Conservation (phyloP, 2,329 filamentous ascomycete genomes). For the Pseudogymnoascus pannorum region DNA sequence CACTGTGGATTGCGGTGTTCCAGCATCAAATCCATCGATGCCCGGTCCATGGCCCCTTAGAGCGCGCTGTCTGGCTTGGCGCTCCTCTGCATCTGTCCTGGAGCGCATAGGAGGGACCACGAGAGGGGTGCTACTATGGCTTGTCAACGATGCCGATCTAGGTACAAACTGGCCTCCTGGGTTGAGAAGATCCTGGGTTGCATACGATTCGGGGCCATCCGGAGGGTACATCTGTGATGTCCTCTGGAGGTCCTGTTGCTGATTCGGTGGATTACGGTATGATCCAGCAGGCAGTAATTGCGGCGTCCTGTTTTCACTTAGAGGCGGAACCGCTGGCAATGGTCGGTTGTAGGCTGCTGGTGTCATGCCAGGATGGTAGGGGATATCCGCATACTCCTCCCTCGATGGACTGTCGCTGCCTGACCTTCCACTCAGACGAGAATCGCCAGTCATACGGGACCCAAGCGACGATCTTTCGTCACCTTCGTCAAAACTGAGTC, state of each 20-base stretch:
- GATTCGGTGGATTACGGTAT: slow-evolving; percentile 46
- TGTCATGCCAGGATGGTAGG: slow-evolving; percentile 80
- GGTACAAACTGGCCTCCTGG: slow-evolving; percentile 41
- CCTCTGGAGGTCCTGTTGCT: slow-evolving; percentile 42
- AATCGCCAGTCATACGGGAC: slow-evolving; percentile 44
- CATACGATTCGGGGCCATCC: slow-evolving; percentile 25
- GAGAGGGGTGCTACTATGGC: slow-evolving; percentile 71
- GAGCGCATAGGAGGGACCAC: slow-evolving; percentile 80
- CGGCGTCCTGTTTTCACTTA: slow-evolving; percentile 37
- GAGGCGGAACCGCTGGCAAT: slow-evolving; percentile 52
- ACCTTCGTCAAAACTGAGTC: slow-evolving; percentile 86
- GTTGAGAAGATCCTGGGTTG: slow-evolving; percentile 37
- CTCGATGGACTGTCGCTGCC: slow-evolving; percentile 58
- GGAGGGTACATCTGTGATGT: slow-evolving; percentile 30
- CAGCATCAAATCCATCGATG: slow-evolving; percentile 51
- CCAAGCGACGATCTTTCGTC: slow-evolving; percentile 64
- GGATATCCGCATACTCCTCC: slow-evolving; percentile 79
- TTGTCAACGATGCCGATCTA: slow-evolving; percentile 75
- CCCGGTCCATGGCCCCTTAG: slow-evolving; percentile 41
- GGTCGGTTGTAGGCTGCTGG: slow-evolving; percentile 52
- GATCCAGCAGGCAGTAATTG: slow-evolving; percentile 48
- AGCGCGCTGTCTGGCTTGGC: slow-evolving; percentile 47
- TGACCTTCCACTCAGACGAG: slow-evolving; percentile 33
- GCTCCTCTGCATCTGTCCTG: slow-evolving; percentile 78
- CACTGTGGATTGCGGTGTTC: slow-evolving; percentile 44